Base-by-base conservation (phyloP, 805 yeast genomes). In the Wickerhamiella parazyma region DNA sequence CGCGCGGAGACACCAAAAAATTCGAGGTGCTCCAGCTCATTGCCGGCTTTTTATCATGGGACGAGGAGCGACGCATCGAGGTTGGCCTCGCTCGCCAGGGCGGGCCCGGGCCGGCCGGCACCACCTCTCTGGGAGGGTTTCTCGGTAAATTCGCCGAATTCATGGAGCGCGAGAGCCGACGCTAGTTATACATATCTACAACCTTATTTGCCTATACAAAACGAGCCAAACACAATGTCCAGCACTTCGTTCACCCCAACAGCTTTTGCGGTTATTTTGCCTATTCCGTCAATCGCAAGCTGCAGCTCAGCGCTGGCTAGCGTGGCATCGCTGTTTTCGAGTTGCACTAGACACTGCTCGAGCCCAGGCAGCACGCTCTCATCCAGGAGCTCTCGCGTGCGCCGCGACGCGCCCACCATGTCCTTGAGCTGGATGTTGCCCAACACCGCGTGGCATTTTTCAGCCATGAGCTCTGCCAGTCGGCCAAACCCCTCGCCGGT, bases 1-100 rank as follows among this genome's bases (percentile, higher is more conserved):
- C 95, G 5, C 69, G 98, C 48, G 95, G 91, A 1, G 99, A 91
- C 59, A 73, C 94, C 7, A 89, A 87, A 63, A 86, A 91, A 61
- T 91, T 82, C 58, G 97, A 91, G 67, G 94, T 91, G 3, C 68
- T 91, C 39, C 82, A 76, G 57, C 70, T 91, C 47, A 80, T 91
- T 34, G 73, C 94, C 9, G 82, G 83, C 47, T 78, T 80, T 51
- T 67, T 91, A 46, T 80, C 74, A 46, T 91, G 98, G 98, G 89
- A 81, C 60, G 91, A 84, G 40, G 77, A 53, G 12, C 55, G 58
- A 20, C 53, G 57, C 22, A 55, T 53, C 20, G 56, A 55, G 36
- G 64, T 58, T 1, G 66, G 66, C 1, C 50, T 62, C 18, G 24
- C 55, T 1, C 38, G 59, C 14, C 29, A 46, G 7, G 28, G 36